These are phyloP conservation scores for Gigaspora rosea DNA, from an alignment of 192 early-diverging fungal species.

Conservation along the genomic window DNA sequence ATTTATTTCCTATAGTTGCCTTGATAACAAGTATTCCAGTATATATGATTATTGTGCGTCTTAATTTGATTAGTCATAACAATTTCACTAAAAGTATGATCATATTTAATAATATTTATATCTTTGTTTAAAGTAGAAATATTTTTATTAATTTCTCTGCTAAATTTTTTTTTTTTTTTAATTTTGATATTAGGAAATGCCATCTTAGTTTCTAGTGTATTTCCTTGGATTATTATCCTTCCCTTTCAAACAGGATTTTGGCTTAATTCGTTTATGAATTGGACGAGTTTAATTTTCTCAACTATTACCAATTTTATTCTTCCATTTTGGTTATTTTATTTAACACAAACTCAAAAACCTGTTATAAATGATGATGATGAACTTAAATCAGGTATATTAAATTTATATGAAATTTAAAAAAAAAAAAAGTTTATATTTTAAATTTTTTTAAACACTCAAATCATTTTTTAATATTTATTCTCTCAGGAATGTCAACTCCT, in stretches of 20 bases:
- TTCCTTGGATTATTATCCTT: constrained; percentile 65
- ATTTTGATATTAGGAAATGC: constrained; percentile 41
- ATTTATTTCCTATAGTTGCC: constrained; percentile 57
- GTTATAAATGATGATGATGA: constrained; percentile 23
- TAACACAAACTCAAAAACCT: constrained; percentile 14
- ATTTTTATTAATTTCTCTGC: background rate
- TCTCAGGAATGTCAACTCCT: no score
- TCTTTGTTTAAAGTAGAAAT: constrained; percentile 23
- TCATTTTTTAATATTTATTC: no score
- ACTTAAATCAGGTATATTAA: constrained; percentile 33
- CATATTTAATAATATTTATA: constrained; percentile 11
- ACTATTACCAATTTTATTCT: constrained; percentile 70
- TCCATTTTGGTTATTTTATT: constrained; percentile 63
- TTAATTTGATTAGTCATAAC: constrained; percentile 55
- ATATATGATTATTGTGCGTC: constrained; percentile 65
- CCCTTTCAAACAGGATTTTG: constrained; percentile 68
- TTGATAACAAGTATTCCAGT: constrained; percentile 73
- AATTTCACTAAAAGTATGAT: constrained; percentile 46
- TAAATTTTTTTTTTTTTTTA: no score
- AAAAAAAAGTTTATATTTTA: constrained; percentile 24
- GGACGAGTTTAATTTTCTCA: constrained; percentile 64
- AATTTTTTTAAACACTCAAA: background rate
- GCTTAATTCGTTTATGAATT: constrained; percentile 58
- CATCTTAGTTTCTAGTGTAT: constrained; percentile 54
- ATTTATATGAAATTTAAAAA: constrained; percentile 29